Evolutionary conservation across 1,284 basidiomycete species (phyloP).

Genomic region (Thecaphora frezii): DNA sequence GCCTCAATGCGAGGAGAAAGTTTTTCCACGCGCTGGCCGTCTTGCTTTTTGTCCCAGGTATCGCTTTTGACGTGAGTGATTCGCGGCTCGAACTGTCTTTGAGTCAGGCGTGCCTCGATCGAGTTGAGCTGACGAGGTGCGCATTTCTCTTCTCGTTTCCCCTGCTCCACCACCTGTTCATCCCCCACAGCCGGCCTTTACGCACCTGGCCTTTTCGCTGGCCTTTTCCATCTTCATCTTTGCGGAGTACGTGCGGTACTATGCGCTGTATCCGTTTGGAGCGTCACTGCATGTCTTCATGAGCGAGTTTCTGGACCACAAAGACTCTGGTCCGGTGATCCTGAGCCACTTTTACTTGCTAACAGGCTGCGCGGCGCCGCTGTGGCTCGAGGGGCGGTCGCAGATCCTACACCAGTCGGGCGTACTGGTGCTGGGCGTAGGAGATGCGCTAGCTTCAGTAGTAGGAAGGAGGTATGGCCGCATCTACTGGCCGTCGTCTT

Average conservation of each 20-base stretch:
- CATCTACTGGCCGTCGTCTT: conserved; percentile 78
- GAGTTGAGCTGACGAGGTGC: background rate
- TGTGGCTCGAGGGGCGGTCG: conserved; percentile 80
- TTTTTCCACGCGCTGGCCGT: conserved; percentile 96
- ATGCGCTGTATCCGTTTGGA: conserved; percentile 94
- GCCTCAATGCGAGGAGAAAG: conserved; percentile 91
- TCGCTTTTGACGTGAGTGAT: conserved; percentile 79
- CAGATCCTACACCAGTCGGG: conserved; percentile 73
- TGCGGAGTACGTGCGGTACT: conserved; percentile 69
- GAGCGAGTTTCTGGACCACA: conserved; percentile 88
- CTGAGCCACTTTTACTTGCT: conserved; percentile 95
- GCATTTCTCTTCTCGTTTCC: background rate
- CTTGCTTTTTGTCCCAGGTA: conserved; percentile 91
- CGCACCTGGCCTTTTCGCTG: conserved; percentile 87
- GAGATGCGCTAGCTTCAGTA: conserved; percentile 90
- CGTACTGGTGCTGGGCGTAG: conserved; percentile 83
- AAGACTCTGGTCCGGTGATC: conserved; percentile 94
- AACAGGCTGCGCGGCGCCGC: conserved; percentile 85
- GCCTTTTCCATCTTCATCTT: conserved; percentile 56
- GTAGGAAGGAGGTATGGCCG: conserved; percentile 81
- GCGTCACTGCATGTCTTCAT: conserved; percentile 92
- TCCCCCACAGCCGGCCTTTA: conserved; percentile 79
- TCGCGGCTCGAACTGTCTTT: no score
- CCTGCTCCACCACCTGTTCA: conserved; percentile 1
- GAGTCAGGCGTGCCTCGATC: no score